A percentile compares a stretch with the other conserved stretches of the same genome.
phyloP scores from a whole-genome alignment of 257 asterid genomes.

The Nicotiana otophora region DNA sequence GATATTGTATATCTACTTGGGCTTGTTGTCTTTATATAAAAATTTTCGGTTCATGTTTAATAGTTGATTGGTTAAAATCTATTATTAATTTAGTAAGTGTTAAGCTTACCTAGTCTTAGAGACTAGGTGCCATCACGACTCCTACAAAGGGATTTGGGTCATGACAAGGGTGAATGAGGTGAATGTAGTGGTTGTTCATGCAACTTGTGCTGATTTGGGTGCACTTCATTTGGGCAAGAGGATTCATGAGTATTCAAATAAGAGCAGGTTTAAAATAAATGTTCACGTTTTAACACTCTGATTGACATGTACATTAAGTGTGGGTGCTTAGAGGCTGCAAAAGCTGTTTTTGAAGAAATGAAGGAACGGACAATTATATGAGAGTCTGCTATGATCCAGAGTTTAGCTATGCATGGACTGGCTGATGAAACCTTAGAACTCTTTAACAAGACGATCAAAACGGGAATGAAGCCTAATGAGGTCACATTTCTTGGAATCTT shows the following conservation, averaged over 20 bases:
- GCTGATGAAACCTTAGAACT: slow-evolving; percentile 46
- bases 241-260: slow-evolving; percentile 40
- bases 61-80: too few relatives aligned
- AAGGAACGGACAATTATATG: slow-evolving; percentile 43
- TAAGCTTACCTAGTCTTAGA: too few relatives aligned
- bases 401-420: slow-evolving; percentile 61
- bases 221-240: slow-evolving; percentile 52
- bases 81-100: too few relatives aligned
- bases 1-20: too few relatives aligned
- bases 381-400: slow-evolving; percentile 73
- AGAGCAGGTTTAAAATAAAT: slow-evolving; percentile 34
- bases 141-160: too few relatives aligned
- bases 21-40: too few relatives aligned
- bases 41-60: too few relatives aligned
- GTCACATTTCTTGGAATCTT: slow-evolving; percentile 64
- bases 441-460: slow-evolving; percentile 40
- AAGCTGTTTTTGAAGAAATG: slow-evolving; percentile 39
- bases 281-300: slow-evolving; percentile 42
- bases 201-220: slow-evolving; percentile 66
- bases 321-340: slow-evolving; percentile 53
- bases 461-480: slow-evolving; percentile 49
- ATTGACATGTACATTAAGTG: slow-evolving; percentile 65
- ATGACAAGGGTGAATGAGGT: slow-evolving; percentile 51
- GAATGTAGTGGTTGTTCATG: slow-evolving; percentile 56
- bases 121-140: too few relatives aligned